phyloP scores from a whole-genome alignment of 345 rosid genomes.

The Heritiera littoralis region DNA sequence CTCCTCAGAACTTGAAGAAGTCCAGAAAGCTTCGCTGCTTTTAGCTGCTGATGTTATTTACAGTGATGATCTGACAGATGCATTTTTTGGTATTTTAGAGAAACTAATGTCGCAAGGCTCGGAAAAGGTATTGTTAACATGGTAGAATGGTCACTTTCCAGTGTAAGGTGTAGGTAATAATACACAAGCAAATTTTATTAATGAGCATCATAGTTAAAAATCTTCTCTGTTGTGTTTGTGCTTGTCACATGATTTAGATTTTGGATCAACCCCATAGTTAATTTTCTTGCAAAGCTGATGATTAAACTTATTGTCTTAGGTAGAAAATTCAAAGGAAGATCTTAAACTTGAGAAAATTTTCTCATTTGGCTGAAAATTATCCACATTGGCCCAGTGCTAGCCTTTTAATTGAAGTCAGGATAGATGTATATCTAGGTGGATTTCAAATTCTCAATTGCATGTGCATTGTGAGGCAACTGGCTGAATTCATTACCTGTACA shows the following conservation, averaged over 20 bases:
- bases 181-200: background rate
- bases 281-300: background rate
- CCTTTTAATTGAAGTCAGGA: background rate
- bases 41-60: constrained; percentile 75
- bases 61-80: constrained; percentile 61
- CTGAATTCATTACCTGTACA: background rate
- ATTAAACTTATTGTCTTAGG: background rate
- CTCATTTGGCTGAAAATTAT: background rate
- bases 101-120: constrained; percentile 50
- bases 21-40: constrained; percentile 49
- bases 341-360: background rate
- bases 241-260: background rate
- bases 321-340: constrained; percentile 1
- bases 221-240: background rate
- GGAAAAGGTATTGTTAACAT: constrained; percentile 36
- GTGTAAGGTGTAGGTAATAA: constrained; percentile 1
- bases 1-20: constrained; percentile 50
- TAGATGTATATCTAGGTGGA: constrained; percentile 6
- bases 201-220: background rate
- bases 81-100: constrained; percentile 46
- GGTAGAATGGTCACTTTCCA: background rate
- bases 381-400: background rate
- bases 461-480: background rate
- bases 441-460: background rate
- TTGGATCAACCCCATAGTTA: background rate